Conservation (phyloP, 192 early-diverging fungal genomes). For the Piromyces finnis region DNA sequence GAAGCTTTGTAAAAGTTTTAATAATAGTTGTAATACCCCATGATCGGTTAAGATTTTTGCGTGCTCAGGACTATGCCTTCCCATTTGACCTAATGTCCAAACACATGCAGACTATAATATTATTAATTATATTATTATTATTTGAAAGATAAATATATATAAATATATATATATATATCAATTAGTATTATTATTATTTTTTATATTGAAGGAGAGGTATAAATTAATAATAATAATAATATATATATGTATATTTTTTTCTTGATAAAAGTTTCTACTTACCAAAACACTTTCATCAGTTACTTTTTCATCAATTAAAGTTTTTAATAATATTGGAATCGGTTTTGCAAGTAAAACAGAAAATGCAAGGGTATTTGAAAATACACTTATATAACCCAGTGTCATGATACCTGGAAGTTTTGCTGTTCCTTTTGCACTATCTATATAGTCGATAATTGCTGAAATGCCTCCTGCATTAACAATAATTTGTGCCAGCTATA, state of each 20-base stretch:
- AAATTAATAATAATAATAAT: too few species aligned
- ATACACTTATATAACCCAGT: slow-evolving; percentile 35
- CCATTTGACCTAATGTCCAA: slow-evolving; percentile 40
- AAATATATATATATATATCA: too few species aligned
- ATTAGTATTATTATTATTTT: too few species aligned
- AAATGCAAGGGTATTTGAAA: slow-evolving; percentile 35
- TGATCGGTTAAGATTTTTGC: slow-evolving; percentile 32
- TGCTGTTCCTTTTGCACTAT: slow-evolving; percentile 22
- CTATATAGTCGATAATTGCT: slow-evolving; percentile 32
- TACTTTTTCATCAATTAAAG: slow-evolving; percentile 12
- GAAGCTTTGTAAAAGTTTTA: slow-evolving; percentile 11
- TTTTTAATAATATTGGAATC: slow-evolving; percentile 20
- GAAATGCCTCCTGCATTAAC: slow-evolving; percentile 35
- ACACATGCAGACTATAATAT: slow-evolving; percentile 21
- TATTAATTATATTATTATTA: background rate
- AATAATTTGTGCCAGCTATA: slow-evolving; percentile 31
- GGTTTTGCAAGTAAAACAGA: slow-evolving; percentile 37
- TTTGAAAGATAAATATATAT: too few species aligned
- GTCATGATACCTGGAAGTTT: slow-evolving; percentile 36
- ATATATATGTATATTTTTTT: too few species aligned
- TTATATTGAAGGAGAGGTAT: too few species aligned
- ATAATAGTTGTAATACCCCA: slow-evolving; percentile 26
- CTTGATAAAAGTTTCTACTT: too few species aligned
- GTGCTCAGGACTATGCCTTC: slow-evolving; percentile 35
- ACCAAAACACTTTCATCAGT: slow-evolving; percentile 33